phyloP scores from a whole-genome alignment of 2,329 filamentous ascomycete species.

The Pseudocercospora fuligena region DNA sequence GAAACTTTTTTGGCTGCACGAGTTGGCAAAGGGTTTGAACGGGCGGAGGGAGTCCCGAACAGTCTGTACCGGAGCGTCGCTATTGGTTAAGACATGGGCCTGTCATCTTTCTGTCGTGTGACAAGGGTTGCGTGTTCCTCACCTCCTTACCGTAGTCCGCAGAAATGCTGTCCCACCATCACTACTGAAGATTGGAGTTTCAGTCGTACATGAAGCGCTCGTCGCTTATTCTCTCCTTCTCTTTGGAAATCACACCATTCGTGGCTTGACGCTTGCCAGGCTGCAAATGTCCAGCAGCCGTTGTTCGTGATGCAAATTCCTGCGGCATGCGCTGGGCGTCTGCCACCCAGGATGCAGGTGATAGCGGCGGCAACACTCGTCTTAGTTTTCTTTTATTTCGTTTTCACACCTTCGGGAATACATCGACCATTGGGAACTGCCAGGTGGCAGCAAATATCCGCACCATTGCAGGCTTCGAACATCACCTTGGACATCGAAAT shows the following conservation, averaged over 20 bases:
- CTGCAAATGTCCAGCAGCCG: not conserved
- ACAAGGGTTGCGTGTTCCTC: not conserved
- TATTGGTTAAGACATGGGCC: not conserved
- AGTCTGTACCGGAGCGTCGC: not conserved
- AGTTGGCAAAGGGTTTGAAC: no score
- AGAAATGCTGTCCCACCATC: not conserved
- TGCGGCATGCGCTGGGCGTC: conserved; percentile 11
- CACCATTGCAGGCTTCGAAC: conserved; percentile 19
- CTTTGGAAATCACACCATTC: not conserved
- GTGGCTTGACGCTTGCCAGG: not conserved
- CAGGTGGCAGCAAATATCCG: conserved; percentile 21
- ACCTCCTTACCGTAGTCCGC: not conserved
- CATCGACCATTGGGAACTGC: conserved; percentile 11
- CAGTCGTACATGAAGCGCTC: conserved; percentile 5
- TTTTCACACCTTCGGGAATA: conserved; percentile 15
- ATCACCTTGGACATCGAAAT: conserved; percentile 29
- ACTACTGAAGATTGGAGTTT: not conserved
- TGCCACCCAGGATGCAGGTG: conserved; percentile 17
- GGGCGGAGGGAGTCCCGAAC: no score
- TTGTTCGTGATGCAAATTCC: not conserved
- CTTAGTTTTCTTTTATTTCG: conserved; percentile 26
- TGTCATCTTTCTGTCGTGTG: not conserved
- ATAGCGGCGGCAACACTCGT: conserved; percentile 23
- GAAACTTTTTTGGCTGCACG: no score
- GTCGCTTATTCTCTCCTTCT: not conserved